A percentile compares a stretch with the other conserved stretches of the same genome.
These are phyloP conservation scores for Kurtzmaniella quercitrusa DNA, from an alignment of 1,139 yeast genomes.

Conservation along the genomic window DNA sequence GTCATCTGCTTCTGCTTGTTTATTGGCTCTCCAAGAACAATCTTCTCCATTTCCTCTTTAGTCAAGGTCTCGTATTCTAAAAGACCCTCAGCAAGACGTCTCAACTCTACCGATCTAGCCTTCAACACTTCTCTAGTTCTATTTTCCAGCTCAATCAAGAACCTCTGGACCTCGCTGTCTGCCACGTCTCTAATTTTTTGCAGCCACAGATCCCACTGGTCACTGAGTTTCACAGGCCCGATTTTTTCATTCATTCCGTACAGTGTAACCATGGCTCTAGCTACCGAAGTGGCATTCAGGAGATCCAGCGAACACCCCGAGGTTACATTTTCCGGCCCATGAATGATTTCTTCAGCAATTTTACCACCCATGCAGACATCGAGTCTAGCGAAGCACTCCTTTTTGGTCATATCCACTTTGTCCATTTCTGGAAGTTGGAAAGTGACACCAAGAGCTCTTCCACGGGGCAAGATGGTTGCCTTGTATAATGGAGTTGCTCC, in stretches of 20 bases:
- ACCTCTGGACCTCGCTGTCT: conserved; percentile 81
- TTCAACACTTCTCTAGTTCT: conserved; percentile 70
- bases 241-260: conserved; percentile 94
- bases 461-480: conserved; percentile 95
- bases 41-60: conserved; percentile 83
- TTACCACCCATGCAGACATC: conserved; percentile 99
- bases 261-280: conserved; percentile 94
- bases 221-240: conserved; percentile 86
- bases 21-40: conserved; percentile 74
- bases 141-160: conserved; percentile 69
- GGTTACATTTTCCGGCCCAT: conserved; percentile 90
- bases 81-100: conserved; percentile 86
- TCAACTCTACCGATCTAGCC: conserved; percentile 65
- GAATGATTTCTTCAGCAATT: conserved; percentile 89
- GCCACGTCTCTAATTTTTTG: conserved; percentile 83
- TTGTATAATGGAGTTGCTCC: conserved; percentile 97
- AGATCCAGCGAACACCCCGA: conserved; percentile 93
- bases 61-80: conserved; percentile 94
- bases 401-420: conserved; percentile 86
- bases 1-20: conserved; percentile 64
- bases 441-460: conserved; percentile 93
- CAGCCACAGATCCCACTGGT: conserved; percentile 94
- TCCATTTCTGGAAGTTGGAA: conserved; percentile 99
- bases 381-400: conserved; percentile 83
- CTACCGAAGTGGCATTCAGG: conserved; percentile 84